phyloP scores from a whole-genome alignment of 108 stramenopile species.

The Cyclotella cryptica region DNA sequence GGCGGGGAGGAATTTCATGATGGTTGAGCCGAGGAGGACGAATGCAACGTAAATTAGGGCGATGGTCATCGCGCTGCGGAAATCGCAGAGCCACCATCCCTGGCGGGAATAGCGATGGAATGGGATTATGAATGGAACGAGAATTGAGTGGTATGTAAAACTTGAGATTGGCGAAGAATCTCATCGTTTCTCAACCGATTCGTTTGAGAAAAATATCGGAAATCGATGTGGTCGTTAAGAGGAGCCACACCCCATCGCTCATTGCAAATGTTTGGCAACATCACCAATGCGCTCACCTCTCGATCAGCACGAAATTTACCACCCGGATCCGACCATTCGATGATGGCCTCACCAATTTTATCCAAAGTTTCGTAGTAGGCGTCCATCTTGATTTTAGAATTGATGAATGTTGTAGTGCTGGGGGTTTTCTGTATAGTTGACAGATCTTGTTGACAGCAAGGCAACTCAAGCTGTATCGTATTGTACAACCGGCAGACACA shows the following conservation, averaged over 20 bases:
- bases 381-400: slow-evolving; percentile 47
- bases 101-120: background rate
- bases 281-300: slow-evolving; percentile 50
- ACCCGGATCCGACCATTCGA: slow-evolving; percentile 80
- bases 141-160: background rate
- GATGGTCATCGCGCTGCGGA: slow-evolving; percentile 79
- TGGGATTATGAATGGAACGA: background rate
- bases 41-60: slow-evolving; percentile 84
- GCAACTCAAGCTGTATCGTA: too few relatives aligned
- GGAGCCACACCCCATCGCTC: too few relatives aligned
- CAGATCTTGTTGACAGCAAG: too few relatives aligned
- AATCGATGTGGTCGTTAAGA: too few relatives aligned
- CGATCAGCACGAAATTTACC: slow-evolving; percentile 70
- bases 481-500: too few relatives aligned
- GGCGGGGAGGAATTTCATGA: slow-evolving; percentile 74
- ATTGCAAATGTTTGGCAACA: background rate
- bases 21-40: slow-evolving; percentile 76
- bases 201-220: background rate
- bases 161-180: background rate
- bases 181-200: background rate
- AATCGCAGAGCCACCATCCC: slow-evolving; percentile 89
- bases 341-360: slow-evolving; percentile 73
- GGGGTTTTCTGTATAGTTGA: background rate
- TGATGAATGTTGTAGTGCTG: background rate
- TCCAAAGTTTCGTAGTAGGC: slow-evolving; percentile 67